Evolutionary conservation across 2,329 filamentous ascomycete genomes (phyloP).

Genomic region (Aspergillus spinulosporus): DNA sequence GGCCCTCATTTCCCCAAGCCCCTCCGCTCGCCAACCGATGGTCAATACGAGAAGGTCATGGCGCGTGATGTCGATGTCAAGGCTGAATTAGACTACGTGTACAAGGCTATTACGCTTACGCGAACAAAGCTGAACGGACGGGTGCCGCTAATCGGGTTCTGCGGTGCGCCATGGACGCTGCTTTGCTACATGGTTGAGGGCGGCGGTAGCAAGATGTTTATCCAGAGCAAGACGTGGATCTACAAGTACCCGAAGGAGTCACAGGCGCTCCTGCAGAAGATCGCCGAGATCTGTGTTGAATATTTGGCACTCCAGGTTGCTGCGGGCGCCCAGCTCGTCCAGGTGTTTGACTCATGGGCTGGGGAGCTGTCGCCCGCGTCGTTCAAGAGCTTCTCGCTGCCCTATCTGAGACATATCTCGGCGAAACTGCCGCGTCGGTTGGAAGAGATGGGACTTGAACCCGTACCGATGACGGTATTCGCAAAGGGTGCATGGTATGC

Average conservation of each 20-base stretch:
- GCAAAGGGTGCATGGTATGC: slow-evolving; percentile 98
- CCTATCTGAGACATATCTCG: slow-evolving; percentile 82
- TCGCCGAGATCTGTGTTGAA: slow-evolving; percentile 91
- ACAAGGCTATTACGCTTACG: slow-evolving; percentile 90
- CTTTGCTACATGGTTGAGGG: slow-evolving; percentile 99
- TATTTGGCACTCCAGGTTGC: slow-evolving; percentile 89
- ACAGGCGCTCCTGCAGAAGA: slow-evolving; percentile 82
- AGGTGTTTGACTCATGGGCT: slow-evolving; percentile 98
- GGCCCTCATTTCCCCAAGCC: slow-evolving; percentile 92
- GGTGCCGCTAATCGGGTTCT: slow-evolving; percentile 94
- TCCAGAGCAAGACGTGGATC: slow-evolving; percentile 93
- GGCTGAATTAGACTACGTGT: slow-evolving; percentile 86
- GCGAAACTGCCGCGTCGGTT: slow-evolving; percentile 74
- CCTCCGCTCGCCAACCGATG: slow-evolving; percentile 73
- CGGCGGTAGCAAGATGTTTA: slow-evolving; percentile 91
- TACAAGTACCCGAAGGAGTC: slow-evolving; percentile 82
- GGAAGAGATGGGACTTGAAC: slow-evolving; percentile 70
- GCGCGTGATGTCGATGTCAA: slow-evolving; percentile 78
- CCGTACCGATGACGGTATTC: slow-evolving; percentile 95
- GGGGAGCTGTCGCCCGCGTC: slow-evolving; percentile 83
- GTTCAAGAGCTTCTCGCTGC: slow-evolving; percentile 82
- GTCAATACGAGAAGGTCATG: slow-evolving; percentile 78
- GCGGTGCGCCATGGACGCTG: slow-evolving; percentile 93
- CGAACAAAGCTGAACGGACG: slow-evolving; percentile 81
- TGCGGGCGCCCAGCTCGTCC: slow-evolving; percentile 90